Base-by-base conservation (phyloP, 2,329 filamentous ascomycete genomes). In the Colletotrichum sojae region DNA sequence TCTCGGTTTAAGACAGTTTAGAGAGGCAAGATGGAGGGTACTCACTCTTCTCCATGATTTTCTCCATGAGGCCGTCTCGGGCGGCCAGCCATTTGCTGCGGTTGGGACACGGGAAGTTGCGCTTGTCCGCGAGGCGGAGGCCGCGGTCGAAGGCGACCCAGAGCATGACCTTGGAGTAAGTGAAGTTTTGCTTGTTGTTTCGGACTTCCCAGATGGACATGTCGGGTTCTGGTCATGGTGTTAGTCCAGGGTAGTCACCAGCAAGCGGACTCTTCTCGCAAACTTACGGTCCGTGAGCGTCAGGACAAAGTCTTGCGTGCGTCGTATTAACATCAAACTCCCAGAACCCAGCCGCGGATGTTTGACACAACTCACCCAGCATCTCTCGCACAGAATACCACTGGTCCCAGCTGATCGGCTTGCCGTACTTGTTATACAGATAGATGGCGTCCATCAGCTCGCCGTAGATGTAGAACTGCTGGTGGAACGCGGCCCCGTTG, bases 151-250 rank as follows among this genome's bases (percentile, higher is more conserved):
- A 89, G 18, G 92, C 91, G 4, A 95, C 92, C 92, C 92, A 95
- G 22, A 95, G 85, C 90, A 94, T 93, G 71, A 95, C 86, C 76
- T 94, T 93, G n/a, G 90, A 93, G 79, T 94, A 95, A 15, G 91
- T 89, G 73, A 94, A 95, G 75, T 94, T 89, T 78, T 94, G 92
- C 76, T 92, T 92, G 74, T 90, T 83, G 72, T 92, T 92, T 49
- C 92, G 88, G 6, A 94, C 92, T 77, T 95, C 92, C 92, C 92
- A 94, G 74, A 94, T 95, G 3, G 91, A 94, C 91, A 94, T 94
- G 75, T 95, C 92, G 13, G 89, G 89, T 51, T 90, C 85, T 86
- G 8, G 4, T 39, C 54, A 8, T 8, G n/a, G 9, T 39, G 55
- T 77, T 20, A 48, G 15, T 5, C 16, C n/a, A 6, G 13, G 45